Evolutionary conservation across 805 yeast genomes (phyloP), one percentile per base, ranked within the genome.

Genomic region (Candida easanensis): DNA sequence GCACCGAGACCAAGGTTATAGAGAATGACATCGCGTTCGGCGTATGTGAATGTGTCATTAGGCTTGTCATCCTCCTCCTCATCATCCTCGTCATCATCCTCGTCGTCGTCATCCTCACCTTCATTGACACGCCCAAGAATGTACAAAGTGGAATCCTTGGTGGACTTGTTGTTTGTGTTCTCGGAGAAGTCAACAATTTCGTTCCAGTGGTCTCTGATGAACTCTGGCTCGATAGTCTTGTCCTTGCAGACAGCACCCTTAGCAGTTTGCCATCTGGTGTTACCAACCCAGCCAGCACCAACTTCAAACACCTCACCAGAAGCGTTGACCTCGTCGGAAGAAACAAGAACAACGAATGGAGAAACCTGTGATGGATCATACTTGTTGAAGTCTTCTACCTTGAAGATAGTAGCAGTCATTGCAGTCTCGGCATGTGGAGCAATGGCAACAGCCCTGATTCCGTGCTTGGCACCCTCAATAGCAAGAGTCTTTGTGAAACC

Each of bases 361-460:
- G 97, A 93, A 37, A 91, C 97, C 64, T 80, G 88, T 40, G 82
- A 78, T 5, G 97, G 90, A 56, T 87, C 88, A 66, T 83, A 88
- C 55, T 82, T 79, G 67, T 88, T 87, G 54, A 83, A 77, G 65
- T 91, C 95, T 48, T 79, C 80, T 37, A 82, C 83, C 37, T 80
- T 77, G 69, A 91, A 86, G 37, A 91, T 82, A 5, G 96, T 85
- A 58, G 79, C 77, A 22, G 99, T 91, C 99, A 91, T 91, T 45
- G 95, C 90, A 34, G 99, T 91, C 60, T 91, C 97, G 22, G 98
- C 98, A 63, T 91, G 97, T 41, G 99, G 99, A 21, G 99, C 98
- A 63, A 89, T 82, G 28, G 80, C 78, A 61, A 90, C 87, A 44
- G 81, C 90, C 57, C 74, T 72, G 54, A 91, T 88, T 60, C 83